These are phyloP conservation scores for Trichoderma oligosporum DNA, from an alignment of 2,329 filamentous ascomycete genomes.

Conservation along the genomic window DNA sequence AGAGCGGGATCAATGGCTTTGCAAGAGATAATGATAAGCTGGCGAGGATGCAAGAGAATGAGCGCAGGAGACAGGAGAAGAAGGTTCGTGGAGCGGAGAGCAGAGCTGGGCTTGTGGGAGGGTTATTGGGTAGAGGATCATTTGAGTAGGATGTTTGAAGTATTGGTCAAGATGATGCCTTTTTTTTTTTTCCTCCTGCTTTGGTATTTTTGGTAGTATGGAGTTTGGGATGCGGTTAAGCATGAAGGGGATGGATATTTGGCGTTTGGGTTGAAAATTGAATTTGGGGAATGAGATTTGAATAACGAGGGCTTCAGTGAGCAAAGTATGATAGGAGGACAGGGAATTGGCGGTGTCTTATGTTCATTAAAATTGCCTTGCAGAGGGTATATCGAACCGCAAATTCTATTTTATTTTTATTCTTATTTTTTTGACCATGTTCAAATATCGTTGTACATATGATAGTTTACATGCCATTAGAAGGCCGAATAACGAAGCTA, in stretches of 20 bases:
- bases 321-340: too few relatives aligned
- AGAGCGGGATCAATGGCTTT: constrained; percentile 58
- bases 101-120: constrained; percentile 54
- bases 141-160: constrained; percentile 30
- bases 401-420: not conserved
- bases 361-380: not conserved
- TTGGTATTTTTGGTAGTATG: too few relatives aligned
- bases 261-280: too few relatives aligned
- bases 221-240: not conserved
- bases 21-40: constrained; percentile 56
- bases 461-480: too few relatives aligned
- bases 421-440: too few relatives aligned
- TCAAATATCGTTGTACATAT: too few relatives aligned
- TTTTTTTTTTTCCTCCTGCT: not conserved
- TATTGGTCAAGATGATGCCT: not conserved
- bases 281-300: too few relatives aligned
- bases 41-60: constrained; percentile 52
- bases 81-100: constrained; percentile 56
- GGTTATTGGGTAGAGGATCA: constrained; percentile 53
- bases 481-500: too few relatives aligned
- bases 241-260: not conserved
- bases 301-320: not conserved
- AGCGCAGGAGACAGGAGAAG: constrained; percentile 55
- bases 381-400: not conserved
- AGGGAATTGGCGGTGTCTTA: not conserved